A percentile compares a stretch with the other conserved stretches of the same genome.
phyloP scores from a whole-genome alignment of 352 stramenopile genomes.

The Pythium vanterpoolii region DNA sequence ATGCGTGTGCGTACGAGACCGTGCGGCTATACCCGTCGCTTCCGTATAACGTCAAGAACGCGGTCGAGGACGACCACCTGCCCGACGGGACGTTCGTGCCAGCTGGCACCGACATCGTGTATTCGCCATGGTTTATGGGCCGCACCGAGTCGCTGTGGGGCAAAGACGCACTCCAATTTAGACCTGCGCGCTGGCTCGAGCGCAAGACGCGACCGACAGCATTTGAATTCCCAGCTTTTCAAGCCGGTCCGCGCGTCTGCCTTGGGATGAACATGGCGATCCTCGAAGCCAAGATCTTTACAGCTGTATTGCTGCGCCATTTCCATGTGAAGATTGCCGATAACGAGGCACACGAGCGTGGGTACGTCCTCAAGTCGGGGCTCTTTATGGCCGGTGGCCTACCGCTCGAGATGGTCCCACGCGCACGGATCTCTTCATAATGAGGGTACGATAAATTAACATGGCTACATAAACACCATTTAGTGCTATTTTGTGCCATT shows the following conservation, averaged over 20 bases:
- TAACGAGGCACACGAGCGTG: slow-evolving; percentile 35
- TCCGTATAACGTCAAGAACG: slow-evolving; percentile 69
- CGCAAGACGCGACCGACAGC: slow-evolving; percentile 49
- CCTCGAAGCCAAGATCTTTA: slow-evolving; percentile 60
- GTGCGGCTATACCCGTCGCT: slow-evolving; percentile 75
- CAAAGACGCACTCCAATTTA: slow-evolving; percentile 44
- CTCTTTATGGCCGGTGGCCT: slow-evolving; percentile 54
- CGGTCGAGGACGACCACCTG: slow-evolving; percentile 55
- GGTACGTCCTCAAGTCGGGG: slow-evolving; percentile 49
- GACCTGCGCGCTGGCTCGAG: slow-evolving; percentile 69
- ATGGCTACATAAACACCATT: slow-evolving; percentile 11
- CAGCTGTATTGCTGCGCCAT: slow-evolving; percentile 40
- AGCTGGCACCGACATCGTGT: slow-evolving; percentile 57
- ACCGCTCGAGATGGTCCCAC: slow-evolving; percentile 38
- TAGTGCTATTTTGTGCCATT: slow-evolving; percentile 8
- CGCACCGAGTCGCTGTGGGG: slow-evolving; percentile 51
- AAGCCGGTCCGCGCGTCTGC: slow-evolving; percentile 62
- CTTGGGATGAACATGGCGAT: slow-evolving; percentile 73
- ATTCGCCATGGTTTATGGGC: slow-evolving; percentile 78
- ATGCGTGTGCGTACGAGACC: slow-evolving; percentile 66
- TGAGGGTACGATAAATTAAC: background rate
- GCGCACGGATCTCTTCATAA: slow-evolving; percentile 15
- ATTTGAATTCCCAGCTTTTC: slow-evolving; percentile 73
- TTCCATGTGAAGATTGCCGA: slow-evolving; percentile 45
- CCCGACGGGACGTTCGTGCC: slow-evolving; percentile 72